A percentile compares a stretch with the other conserved stretches of the same genome.
Evolutionary conservation across 768 basidiomycete genomes (phyloP).

Genomic region (Tephrocybe sp.): DNA sequence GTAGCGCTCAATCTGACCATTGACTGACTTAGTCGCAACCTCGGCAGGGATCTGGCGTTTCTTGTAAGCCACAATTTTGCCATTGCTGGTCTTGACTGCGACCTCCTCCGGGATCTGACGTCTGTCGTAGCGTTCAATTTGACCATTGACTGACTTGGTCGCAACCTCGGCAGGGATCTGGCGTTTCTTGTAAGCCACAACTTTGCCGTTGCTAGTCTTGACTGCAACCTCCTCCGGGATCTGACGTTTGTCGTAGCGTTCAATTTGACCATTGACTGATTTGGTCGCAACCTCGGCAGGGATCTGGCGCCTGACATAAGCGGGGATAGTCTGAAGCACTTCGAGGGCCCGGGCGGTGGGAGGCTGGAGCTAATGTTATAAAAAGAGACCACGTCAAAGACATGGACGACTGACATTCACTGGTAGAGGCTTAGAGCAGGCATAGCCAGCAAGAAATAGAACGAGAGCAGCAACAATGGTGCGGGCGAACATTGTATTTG

Average conservation of each 20-base stretch:
- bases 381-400: too few relatives aligned
- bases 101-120: conserved; percentile 25
- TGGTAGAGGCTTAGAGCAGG: conserved; percentile 42
- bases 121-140: conserved; percentile 19
- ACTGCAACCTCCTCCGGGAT: conserved; percentile 25
- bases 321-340: conserved; percentile 41
- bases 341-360: conserved; percentile 30
- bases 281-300: conserved; percentile 28
- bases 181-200: conserved; percentile 19
- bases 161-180: conserved; percentile 27
- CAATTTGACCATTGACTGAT: conserved; percentile 17
- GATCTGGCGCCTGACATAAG: conserved; percentile 41
- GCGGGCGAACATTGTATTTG: conserved; percentile 47
- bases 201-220: conserved; percentile 21
- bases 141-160: conserved; percentile 22
- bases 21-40: conserved; percentile 29
- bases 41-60: conserved; percentile 23
- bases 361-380: conserved; percentile 22
- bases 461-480: conserved; percentile 39
- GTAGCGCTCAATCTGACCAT: conserved; percentile 32
- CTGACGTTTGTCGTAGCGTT: conserved; percentile 18
- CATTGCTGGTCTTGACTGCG: conserved; percentile 23
- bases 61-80: conserved; percentile 18
- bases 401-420: conserved; percentile 29
- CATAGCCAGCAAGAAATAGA: conserved; percentile 44